Percentiles rank a stretch among this genome's conserved stretches.
Evolutionary conservation across 495 filamentous ascomycete species (phyloP).

Genomic region (Penicillium tannophilum): DNA sequence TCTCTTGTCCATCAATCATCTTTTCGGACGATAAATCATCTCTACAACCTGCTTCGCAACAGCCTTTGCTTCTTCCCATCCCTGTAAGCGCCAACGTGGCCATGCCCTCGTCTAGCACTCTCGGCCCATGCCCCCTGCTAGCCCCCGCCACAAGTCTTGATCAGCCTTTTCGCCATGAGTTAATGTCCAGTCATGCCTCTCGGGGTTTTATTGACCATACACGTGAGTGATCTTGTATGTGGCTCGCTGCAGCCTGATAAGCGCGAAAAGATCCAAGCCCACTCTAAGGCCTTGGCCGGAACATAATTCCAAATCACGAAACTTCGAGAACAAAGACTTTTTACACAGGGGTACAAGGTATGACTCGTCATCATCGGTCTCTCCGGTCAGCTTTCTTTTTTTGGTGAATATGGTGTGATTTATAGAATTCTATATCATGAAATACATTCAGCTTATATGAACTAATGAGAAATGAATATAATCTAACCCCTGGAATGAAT

Average conservation of each 20-base stretch:
- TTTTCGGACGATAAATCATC: not conserved
- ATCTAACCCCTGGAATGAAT: not conserved
- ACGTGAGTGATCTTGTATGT: not conserved
- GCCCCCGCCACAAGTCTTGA: not conserved
- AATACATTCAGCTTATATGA: not conserved
- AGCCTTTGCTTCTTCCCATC: not conserved
- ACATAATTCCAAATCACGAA: constrained; percentile 11
- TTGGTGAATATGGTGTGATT: not conserved
- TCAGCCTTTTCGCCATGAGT: not conserved
- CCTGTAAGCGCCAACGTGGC: not conserved
- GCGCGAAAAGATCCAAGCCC: constrained; percentile 9
- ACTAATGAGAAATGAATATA: too few species aligned
- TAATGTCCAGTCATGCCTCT: not conserved
- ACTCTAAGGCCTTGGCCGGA: constrained; percentile 9
- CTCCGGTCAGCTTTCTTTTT: not conserved
- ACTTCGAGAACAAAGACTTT: not conserved
- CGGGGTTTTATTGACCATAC: not conserved
- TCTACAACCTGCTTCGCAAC: not conserved
- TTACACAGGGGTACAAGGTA: not conserved
- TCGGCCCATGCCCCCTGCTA: not conserved
- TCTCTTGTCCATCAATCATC: not conserved
- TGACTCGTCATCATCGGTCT: constrained; percentile 3
- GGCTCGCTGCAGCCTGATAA: constrained; percentile 7
- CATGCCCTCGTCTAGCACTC: not conserved
- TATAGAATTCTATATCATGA: not conserved